Evolutionary conservation across 169 alveolate genomes (phyloP).

Genomic region (Eimeria maxima): DNA sequence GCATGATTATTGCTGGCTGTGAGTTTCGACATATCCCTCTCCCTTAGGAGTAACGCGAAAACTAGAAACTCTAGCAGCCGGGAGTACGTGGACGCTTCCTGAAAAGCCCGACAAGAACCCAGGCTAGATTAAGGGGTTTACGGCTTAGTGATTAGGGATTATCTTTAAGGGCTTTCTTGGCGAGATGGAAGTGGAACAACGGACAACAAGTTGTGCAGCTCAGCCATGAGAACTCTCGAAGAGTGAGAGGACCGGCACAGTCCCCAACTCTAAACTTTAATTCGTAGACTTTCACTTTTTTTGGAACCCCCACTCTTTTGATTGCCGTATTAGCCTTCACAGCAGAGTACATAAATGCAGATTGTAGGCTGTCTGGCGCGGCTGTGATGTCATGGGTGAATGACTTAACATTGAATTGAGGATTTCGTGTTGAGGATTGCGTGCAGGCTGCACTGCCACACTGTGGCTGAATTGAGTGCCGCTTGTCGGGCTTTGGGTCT

Average conservation of each 20-base stretch:
- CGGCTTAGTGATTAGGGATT: not conserved
- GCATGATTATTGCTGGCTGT: not conserved
- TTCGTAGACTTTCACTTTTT: not conserved
- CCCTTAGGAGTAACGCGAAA: not conserved
- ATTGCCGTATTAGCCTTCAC: not conserved
- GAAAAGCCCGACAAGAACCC: not conserved
- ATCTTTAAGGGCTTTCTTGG: not conserved
- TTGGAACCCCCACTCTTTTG: not conserved
- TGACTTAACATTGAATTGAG: not conserved
- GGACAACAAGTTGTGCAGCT: constrained; percentile 16
- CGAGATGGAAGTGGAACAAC: constrained; percentile 53
- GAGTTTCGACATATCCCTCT: not conserved
- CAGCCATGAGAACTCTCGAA: constrained; percentile 49
- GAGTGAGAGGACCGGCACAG: not conserved
- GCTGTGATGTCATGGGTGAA: not conserved
- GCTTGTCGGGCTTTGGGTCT: constrained; percentile 54
- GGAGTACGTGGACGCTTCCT: not conserved
- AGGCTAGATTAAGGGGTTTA: not conserved
- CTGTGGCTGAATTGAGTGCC: constrained; percentile 37
- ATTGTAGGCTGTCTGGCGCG: not conserved
- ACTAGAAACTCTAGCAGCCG: not conserved
- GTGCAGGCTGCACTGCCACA: constrained; percentile 64
- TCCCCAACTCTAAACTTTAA: not conserved
- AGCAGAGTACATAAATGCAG: not conserved
- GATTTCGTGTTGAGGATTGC: not conserved